A percentile compares a stretch with the other conserved stretches of the same genome.
These are phyloP conservation scores for Spathaspora sp. DNA, from an alignment of 1,139 yeast genomes.

Conservation along the genomic window DNA sequence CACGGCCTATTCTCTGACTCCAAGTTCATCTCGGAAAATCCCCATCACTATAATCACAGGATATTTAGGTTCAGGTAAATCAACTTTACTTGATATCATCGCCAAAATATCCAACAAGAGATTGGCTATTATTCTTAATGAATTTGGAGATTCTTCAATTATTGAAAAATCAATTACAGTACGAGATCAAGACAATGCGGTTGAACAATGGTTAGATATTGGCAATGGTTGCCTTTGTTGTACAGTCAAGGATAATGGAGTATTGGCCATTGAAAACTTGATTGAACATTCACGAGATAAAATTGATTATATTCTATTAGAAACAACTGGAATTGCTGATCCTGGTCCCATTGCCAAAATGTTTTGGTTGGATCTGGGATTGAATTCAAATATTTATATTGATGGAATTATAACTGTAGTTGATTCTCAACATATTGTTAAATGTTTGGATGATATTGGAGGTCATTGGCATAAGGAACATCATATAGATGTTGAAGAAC, in stretches of 20 bases:
- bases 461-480: constrained; percentile 53
- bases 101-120: constrained; percentile 68
- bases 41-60: constrained; percentile 96
- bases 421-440: constrained; percentile 69
- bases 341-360: constrained; percentile 95
- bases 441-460: constrained; percentile 69
- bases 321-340: constrained; percentile 97
- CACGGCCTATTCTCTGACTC: constrained; percentile 11
- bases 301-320: constrained; percentile 86
- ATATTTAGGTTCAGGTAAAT: constrained; percentile 92
- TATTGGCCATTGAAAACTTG: constrained; percentile 86
- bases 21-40: constrained; percentile 44
- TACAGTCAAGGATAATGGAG: constrained; percentile 93
- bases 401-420: constrained; percentile 95
- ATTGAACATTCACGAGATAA: constrained; percentile 68
- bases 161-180: constrained; percentile 87
- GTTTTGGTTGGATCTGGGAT: constrained; percentile 96
- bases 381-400: constrained; percentile 78
- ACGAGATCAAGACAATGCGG: constrained; percentile 54
- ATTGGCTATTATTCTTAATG: constrained; percentile 88
- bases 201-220: constrained; percentile 92
- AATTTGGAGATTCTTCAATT: constrained; percentile 84
- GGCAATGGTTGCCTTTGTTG: constrained; percentile 98
- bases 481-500: constrained; percentile 37
- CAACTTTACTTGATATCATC: constrained; percentile 75